These are phyloP conservation scores for Eutypa lata DNA, from an alignment of 2,329 filamentous ascomycete genomes.

Conservation along the genomic window DNA sequence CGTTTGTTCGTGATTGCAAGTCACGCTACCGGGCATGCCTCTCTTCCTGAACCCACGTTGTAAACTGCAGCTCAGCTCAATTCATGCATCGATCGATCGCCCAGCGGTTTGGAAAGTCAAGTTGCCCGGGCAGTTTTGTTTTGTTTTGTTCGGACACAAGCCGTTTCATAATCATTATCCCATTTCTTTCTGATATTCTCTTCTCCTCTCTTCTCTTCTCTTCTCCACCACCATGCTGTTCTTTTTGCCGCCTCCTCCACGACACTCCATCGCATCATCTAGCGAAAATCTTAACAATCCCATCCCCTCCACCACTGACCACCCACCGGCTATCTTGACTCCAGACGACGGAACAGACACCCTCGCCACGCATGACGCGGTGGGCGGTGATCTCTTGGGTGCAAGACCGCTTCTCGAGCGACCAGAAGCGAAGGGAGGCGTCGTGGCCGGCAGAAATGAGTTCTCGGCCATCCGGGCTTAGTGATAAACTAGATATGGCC, in stretches of 20 bases:
- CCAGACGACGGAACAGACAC: slow-evolving; percentile 92
- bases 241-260: no score
- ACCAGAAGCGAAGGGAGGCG: slow-evolving; percentile 94
- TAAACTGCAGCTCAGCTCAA: no score
- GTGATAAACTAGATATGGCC: slow-evolving; percentile 84
- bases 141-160: no score
- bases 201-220: not conserved
- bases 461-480: slow-evolving; percentile 91
- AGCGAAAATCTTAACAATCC: slow-evolving; percentile 88
- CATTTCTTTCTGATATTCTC: no score
- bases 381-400: slow-evolving; percentile 94
- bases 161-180: no score
- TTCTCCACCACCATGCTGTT: not conserved
- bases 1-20: no score
- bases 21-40: no score
- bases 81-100: no score
- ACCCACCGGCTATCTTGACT: slow-evolving; percentile 93
- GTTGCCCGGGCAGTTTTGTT: no score
- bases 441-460: slow-evolving; percentile 95
- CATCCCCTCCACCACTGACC: slow-evolving; percentile 90
- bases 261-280: slow-evolving; percentile 35
- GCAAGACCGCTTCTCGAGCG: slow-evolving; percentile 89
- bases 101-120: no score
- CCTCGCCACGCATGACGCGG: slow-evolving; percentile 91
- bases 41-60: no score